Percentiles rank a stretch among this genome's conserved stretches.
Evolutionary conservation across 495 filamentous ascomycete species (phyloP).

Genomic region (Filosporella fistucella): DNA sequence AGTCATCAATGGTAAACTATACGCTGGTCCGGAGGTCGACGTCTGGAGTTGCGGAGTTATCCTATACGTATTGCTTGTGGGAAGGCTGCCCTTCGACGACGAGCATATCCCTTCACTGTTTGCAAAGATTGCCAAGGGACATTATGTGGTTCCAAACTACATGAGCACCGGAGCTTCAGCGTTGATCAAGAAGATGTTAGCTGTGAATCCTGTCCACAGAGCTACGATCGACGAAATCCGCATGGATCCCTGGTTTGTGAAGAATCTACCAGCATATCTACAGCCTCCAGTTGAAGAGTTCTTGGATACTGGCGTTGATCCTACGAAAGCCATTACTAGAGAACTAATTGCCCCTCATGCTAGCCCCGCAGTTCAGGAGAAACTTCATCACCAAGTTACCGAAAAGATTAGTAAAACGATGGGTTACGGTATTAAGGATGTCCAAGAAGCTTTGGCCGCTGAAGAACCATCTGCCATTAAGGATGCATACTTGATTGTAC

Average conservation of each 20-base stretch:
- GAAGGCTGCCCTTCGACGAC: conserved; percentile 92
- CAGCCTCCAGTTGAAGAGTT: conserved; percentile 91
- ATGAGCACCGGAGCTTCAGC: conserved; percentile 78
- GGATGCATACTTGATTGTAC: conserved; percentile 95
- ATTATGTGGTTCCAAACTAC: conserved; percentile 83
- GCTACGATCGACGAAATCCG: conserved; percentile 93
- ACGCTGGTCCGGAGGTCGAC: conserved; percentile 96
- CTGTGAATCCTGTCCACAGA: conserved; percentile 89
- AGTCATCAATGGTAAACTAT: conserved; percentile 95
- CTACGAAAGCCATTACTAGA: conserved; percentile 80
- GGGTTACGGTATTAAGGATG: conserved; percentile 93
- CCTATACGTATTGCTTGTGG: conserved; percentile 89
- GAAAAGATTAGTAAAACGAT: conserved; percentile 95
- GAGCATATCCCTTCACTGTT: conserved; percentile 88
- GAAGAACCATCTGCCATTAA: conserved; percentile 97
- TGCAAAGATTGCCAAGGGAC: conserved; percentile 85
- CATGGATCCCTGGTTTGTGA: conserved; percentile 90
- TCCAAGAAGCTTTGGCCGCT: conserved; percentile 85
- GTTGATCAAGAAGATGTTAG: conserved; percentile 89
- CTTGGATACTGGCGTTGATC: conserved; percentile 85
- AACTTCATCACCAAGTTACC: conserved; percentile 86
- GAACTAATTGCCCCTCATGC: conserved; percentile 74
- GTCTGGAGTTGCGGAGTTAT: conserved; percentile 99
- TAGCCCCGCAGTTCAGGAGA: conserved; percentile 71
- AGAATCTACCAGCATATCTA: conserved; percentile 79